Evolutionary conservation across 371 early-diverging fungal genomes (phyloP).

Genomic region (Choanephora cucurbitarum): DNA sequence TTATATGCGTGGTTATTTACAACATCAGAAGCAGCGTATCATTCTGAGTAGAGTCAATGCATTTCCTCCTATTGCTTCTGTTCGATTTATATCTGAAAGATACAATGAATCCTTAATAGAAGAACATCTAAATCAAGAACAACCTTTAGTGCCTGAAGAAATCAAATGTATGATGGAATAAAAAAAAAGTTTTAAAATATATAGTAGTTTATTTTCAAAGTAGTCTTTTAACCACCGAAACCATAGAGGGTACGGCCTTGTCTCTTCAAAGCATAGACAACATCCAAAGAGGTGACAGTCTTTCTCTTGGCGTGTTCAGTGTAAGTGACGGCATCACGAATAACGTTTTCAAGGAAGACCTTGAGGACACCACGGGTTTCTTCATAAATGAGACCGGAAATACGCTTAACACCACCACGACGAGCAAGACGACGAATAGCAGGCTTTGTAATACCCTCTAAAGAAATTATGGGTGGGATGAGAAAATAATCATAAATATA

Average conservation of each 20-base stretch:
- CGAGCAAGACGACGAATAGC: constrained; percentile 99
- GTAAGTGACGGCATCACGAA: constrained; percentile 98
- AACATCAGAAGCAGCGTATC: constrained; percentile 21
- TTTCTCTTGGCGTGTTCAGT: constrained; percentile 99
- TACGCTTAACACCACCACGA: constrained; percentile 99
- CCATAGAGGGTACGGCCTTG: constrained; percentile 94
- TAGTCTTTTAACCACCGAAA: constrained; percentile 38
- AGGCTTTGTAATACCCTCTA: constrained; percentile 98
- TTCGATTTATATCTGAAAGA: constrained; percentile 14
- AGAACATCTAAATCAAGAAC: constrained; percentile 20
- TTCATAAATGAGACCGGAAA: constrained; percentile 96
- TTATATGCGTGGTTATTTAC: constrained; percentile 36
- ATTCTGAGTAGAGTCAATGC: constrained; percentile 33
- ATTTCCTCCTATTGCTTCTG: constrained; percentile 30
- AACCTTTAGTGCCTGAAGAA: constrained; percentile 10
- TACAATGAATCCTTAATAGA: constrained; percentile 25
- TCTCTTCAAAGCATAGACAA: constrained; percentile 98
- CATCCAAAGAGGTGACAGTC: constrained; percentile 95
- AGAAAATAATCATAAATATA: constrained; percentile 10
- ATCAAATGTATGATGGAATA: constrained; percentile 9
- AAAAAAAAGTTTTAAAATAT: neutral
- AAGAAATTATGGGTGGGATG: no score
- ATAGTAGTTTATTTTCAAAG: neutral
- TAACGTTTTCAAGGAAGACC: constrained; percentile 97
- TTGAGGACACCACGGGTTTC: constrained; percentile 97